Evolutionary conservation across 116 monocot species (phyloP).

Genomic region (Papilionanthe hybrid): DNA sequence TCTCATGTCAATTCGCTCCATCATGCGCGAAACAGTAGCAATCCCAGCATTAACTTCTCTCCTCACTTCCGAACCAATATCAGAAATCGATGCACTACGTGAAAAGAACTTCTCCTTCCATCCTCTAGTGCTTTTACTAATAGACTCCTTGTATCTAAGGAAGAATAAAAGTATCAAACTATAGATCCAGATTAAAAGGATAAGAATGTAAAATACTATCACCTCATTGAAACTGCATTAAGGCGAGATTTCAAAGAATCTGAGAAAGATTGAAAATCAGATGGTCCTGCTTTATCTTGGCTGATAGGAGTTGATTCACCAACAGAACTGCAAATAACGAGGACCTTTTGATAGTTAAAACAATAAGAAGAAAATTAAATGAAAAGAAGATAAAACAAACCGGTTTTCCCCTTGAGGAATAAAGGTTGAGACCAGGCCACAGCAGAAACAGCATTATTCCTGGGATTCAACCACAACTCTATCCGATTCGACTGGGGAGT

Average conservation of each 20-base stretch:
- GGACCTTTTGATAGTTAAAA: conserved; percentile 1
- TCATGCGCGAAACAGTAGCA: conserved; percentile 66
- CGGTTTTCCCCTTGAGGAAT: conserved; percentile 9
- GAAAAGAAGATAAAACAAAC: neutral
- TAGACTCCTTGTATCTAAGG: conserved; percentile 79
- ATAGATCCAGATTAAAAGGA: neutral
- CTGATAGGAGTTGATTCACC: conserved; percentile 18
- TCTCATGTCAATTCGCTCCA: conserved; percentile 64
- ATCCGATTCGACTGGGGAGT: conserved; percentile 9
- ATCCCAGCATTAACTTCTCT: conserved; percentile 84
- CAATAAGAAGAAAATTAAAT: neutral
- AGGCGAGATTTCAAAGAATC: conserved; percentile 44
- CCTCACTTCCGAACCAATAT: conserved; percentile 68
- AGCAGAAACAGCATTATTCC: conserved; percentile 10
- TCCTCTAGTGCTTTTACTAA: conserved; percentile 75
- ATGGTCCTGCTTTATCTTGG: conserved; percentile 30
- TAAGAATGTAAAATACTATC: neutral
- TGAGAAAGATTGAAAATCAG: conserved; percentile 28
- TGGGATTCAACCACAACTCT: conserved; percentile 20
- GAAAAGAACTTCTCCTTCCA: conserved; percentile 90
- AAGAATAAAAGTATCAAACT: neutral
- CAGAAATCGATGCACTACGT: conserved; percentile 50
- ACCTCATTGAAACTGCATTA: conserved; percentile 75
- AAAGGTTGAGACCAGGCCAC: conserved; percentile 18
- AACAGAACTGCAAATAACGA: conserved; percentile 9